Conservation (phyloP, 2,329 filamentous ascomycete genomes). For the Talaromyces sp. region DNA sequence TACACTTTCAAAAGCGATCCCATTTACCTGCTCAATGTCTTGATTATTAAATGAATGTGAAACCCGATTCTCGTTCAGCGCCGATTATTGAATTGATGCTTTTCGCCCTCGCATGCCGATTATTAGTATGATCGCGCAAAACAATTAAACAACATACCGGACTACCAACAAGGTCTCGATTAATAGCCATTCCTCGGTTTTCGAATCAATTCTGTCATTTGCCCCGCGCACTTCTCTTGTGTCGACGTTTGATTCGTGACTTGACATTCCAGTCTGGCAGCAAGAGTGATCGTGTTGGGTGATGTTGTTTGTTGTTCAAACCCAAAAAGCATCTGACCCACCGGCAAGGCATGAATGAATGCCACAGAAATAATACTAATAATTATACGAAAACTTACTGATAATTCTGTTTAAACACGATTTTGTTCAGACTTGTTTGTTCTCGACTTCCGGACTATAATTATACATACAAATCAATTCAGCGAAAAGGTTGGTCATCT, state of each 20-base stretch:
- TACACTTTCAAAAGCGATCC: not conserved
- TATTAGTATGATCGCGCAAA: not conserved
- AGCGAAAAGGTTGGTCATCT: not conserved
- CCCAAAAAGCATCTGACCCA: constrained; percentile 6
- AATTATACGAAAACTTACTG: not conserved
- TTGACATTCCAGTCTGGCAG: constrained; percentile 3
- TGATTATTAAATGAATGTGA: not conserved
- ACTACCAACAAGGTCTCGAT: not conserved
- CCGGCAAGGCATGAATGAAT: constrained; percentile 5
- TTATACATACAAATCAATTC: not conserved
- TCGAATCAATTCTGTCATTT: not conserved
- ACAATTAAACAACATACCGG: not conserved
- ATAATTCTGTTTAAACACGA: not conserved
- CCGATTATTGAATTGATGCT: not conserved
- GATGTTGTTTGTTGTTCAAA: constrained; percentile 9
- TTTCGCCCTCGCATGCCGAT: constrained; percentile 1
- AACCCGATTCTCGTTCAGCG: not conserved
- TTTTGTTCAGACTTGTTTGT: not conserved
- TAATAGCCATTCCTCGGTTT: not conserved
- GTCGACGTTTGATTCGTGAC: not conserved
- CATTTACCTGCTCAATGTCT: not conserved
- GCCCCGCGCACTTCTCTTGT: not conserved
- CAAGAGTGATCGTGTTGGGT: not conserved
- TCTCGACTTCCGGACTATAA: too few species aligned
- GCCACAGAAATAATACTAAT: not conserved